Evolutionary conservation across 352 stramenopile genomes (phyloP).

Genomic region (Detonula confervacea): DNA sequence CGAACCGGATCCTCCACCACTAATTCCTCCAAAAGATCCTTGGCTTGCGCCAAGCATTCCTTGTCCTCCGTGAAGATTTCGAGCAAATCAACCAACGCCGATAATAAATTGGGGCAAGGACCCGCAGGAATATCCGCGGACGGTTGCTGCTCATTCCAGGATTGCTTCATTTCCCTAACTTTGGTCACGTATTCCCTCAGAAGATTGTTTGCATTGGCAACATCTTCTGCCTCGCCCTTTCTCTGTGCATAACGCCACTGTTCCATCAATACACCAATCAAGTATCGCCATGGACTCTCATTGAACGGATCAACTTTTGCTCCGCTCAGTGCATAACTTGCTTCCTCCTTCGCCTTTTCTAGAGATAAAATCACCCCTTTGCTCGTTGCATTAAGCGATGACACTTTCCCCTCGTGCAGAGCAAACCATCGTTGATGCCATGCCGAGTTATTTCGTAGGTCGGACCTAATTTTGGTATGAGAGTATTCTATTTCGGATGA

Average conservation of each 20-base stretch:
- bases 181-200: slow-evolving; percentile 54
- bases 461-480: slow-evolving; percentile 86
- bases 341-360: slow-evolving; percentile 57
- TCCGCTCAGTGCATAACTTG: slow-evolving; percentile 67
- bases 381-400: not conserved
- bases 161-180: slow-evolving; percentile 44
- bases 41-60: slow-evolving; percentile 46
- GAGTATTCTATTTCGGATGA: slow-evolving; percentile 91
- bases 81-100: slow-evolving; percentile 75
- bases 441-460: slow-evolving; percentile 98
- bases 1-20: slow-evolving; percentile 65
- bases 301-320: slow-evolving; percentile 80
- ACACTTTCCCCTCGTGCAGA: slow-evolving; percentile 53
- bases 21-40: slow-evolving; percentile 38
- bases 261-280: slow-evolving; percentile 78
- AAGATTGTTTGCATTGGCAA: slow-evolving; percentile 25
- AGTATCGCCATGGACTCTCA: slow-evolving; percentile 82
- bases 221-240: slow-evolving; percentile 25
- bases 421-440: slow-evolving; percentile 89
- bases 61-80: slow-evolving; percentile 62
- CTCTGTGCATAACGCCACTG: slow-evolving; percentile 44
- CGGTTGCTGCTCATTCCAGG: slow-evolving; percentile 44
- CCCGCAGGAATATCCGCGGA: slow-evolving; percentile 23
- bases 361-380: slow-evolving; percentile 31
- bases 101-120: slow-evolving; percentile 60